Conservation (phyloP, 2,329 filamentous ascomycete genomes). For the Sclerotiophoma versabilis region DNA sequence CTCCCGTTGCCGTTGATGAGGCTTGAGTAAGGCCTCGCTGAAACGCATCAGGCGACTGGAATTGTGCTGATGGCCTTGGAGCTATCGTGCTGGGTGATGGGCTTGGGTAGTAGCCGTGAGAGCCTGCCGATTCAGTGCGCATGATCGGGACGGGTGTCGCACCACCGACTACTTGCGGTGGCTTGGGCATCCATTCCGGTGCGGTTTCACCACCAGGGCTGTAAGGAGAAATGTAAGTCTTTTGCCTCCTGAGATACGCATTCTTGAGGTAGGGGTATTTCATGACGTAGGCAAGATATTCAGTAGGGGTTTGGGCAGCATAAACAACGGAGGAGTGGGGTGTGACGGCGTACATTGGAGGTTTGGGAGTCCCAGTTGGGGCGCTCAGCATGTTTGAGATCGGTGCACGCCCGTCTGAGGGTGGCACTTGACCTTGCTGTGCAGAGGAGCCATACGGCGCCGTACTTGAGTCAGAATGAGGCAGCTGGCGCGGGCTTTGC, state of each 20-base stretch:
- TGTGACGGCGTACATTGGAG: constrained; percentile 49
- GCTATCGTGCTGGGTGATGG: constrained; percentile 7
- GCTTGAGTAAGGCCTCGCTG: constrained; percentile 49
- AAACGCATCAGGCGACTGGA: constrained; percentile 55
- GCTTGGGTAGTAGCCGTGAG: constrained; percentile 14
- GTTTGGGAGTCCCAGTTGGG: constrained; percentile 41
- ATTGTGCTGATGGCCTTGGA: constrained; percentile 46
- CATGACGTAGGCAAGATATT: constrained; percentile 53
- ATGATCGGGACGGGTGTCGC: neutral
- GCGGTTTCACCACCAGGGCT: constrained; percentile 52
- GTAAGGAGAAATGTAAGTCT: constrained; percentile 58
- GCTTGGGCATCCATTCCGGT: constrained; percentile 49
- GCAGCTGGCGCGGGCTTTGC: constrained; percentile 26
- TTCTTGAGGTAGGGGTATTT: constrained; percentile 57
- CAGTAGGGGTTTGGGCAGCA: constrained; percentile 44
- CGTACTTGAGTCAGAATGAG: constrained; percentile 25
- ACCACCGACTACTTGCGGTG: constrained; percentile 18
- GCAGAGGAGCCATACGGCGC: constrained; percentile 27
- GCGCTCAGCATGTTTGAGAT: constrained; percentile 42
- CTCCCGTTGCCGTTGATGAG: constrained; percentile 26
- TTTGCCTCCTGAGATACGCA: constrained; percentile 53
- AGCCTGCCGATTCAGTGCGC: constrained; percentile 12
- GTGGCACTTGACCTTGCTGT: constrained; percentile 9
- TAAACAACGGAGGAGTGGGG: constrained; percentile 47
- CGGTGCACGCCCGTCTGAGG: constrained; percentile 40